These are phyloP conservation scores for Aspergillus japonicus DNA, from an alignment of 2,329 filamentous ascomycete genomes.

Conservation along the genomic window DNA sequence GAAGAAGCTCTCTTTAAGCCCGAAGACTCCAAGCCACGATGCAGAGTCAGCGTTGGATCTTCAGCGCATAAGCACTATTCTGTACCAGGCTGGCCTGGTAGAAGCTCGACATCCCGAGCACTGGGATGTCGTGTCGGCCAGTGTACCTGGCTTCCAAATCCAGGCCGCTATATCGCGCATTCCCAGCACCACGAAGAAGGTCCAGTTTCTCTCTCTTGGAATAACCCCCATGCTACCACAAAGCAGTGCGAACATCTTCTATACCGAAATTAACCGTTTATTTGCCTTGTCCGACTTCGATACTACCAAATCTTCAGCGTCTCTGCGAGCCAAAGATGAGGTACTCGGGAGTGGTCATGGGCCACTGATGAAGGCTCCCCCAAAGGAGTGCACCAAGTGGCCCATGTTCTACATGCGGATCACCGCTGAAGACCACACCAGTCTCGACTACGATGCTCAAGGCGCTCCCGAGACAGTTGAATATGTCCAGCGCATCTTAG, in stretches of 20 bases:
- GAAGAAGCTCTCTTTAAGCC: slow-evolving; percentile 36
- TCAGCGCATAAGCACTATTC: slow-evolving; percentile 48
- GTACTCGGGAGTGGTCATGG: slow-evolving; percentile 32
- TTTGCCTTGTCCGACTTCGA: slow-evolving; percentile 80
- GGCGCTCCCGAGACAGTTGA: slow-evolving; percentile 37
- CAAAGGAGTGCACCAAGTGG: slow-evolving; percentile 74
- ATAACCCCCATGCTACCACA: slow-evolving; percentile 62
- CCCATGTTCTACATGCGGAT: slow-evolving; percentile 87
- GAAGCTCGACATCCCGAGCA: slow-evolving; percentile 51
- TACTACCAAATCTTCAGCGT: slow-evolving; percentile 48
- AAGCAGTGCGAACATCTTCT: slow-evolving; percentile 64
- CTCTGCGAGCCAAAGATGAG: neutral
- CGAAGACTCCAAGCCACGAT: neutral
- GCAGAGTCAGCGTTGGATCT: slow-evolving; percentile 23
- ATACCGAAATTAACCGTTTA: slow-evolving; percentile 72
- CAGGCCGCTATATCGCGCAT: slow-evolving; percentile 68
- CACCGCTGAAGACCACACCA: slow-evolving; percentile 46
- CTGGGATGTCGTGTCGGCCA: slow-evolving; percentile 73
- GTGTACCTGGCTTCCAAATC: slow-evolving; percentile 60
- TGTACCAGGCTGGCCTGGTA: slow-evolving; percentile 66
- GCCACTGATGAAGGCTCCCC: slow-evolving; percentile 51
- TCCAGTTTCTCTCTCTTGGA: slow-evolving; percentile 81
- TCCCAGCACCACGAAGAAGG: slow-evolving; percentile 68
- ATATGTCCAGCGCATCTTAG: slow-evolving; percentile 56
- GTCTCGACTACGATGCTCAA: slow-evolving; percentile 40